Evolutionary conservation across 306 rosid species (phyloP).

Genomic region (Vicia faba): DNA sequence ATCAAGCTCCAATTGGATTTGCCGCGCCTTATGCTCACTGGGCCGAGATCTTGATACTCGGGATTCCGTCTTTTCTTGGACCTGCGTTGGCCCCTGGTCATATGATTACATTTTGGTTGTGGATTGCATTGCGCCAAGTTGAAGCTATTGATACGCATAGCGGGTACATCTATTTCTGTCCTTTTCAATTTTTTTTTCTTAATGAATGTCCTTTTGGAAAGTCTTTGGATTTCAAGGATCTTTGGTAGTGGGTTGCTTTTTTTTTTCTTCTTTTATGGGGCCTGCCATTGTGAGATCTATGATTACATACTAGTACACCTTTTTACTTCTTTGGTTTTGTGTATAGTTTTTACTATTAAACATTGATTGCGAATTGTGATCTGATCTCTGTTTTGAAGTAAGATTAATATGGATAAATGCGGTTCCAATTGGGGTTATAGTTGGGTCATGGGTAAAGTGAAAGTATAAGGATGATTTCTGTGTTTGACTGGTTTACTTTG

Average conservation of each 20-base stretch:
- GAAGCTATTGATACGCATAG: constrained; percentile 95
- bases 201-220: constrained; percentile 35
- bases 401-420: not conserved
- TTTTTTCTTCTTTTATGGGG: constrained; percentile 25
- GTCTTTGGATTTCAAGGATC: constrained; percentile 57
- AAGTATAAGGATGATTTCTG: not conserved
- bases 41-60: constrained; percentile 90
- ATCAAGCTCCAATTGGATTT: constrained; percentile 84
- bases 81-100: constrained; percentile 95
- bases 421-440: not conserved
- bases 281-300: constrained; percentile 10
- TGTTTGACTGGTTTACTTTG: not conserved
- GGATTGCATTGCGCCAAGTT: constrained; percentile 88
- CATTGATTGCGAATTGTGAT: not conserved
- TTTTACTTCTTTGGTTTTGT: not conserved
- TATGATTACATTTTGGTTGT: constrained; percentile 87
- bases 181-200: constrained; percentile 26
- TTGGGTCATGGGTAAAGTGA: not conserved
- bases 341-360: not conserved
- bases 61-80: constrained; percentile 93
- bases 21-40: constrained; percentile 97
- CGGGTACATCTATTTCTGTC: constrained; percentile 54
- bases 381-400: constrained; percentile 4
- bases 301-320: not conserved
- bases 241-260: constrained; percentile 44